Evolutionary conservation across 2,329 filamentous ascomycete genomes (phyloP).

Genomic region (Colletotrichum higginsianum): DNA sequence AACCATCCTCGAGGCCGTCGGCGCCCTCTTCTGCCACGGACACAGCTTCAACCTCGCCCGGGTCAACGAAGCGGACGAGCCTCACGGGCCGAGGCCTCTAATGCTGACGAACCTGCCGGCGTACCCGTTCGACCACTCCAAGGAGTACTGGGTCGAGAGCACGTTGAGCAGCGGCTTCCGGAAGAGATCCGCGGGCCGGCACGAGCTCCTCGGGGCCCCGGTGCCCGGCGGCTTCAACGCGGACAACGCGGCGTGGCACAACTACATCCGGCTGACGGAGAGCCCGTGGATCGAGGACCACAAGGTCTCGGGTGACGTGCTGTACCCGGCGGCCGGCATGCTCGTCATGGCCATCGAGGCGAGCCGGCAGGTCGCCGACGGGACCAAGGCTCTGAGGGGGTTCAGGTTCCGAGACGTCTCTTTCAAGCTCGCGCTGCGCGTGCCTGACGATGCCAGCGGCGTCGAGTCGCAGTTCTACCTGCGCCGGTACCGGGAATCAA

Average conservation of each 20-base stretch:
- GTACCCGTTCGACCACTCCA: conserved; percentile 46
- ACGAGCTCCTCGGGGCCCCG: conserved; percentile 43
- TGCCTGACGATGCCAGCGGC: conserved; percentile 38
- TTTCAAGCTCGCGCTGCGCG: conserved; percentile 44
- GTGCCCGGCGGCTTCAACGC: conserved; percentile 35
- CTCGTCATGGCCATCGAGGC: conserved; percentile 50
- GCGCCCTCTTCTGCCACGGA: conserved; percentile 34
- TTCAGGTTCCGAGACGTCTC: conserved; percentile 46
- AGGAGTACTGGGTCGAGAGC: conserved; percentile 46
- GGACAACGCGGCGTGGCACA: conserved; percentile 37
- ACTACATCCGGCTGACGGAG: conserved; percentile 48
- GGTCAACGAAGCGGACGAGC: conserved; percentile 39
- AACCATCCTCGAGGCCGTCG: conserved; percentile 18
- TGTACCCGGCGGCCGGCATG: conserved; percentile 56
- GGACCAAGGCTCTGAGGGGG: conserved; percentile 14
- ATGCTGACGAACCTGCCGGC: conserved; percentile 43
- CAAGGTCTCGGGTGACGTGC: conserved; percentile 59
- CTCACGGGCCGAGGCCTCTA: conserved; percentile 28
- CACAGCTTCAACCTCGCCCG: conserved; percentile 22
- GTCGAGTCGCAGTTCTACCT: conserved; percentile 44
- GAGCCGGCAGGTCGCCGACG: conserved; percentile 37
- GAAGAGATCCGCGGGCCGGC: conserved; percentile 8
- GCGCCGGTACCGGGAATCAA: conserved; percentile 40
- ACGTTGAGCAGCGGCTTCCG: conserved; percentile 35
- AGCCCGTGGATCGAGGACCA: conserved; percentile 65